Percentiles rank a stretch among this genome's conserved stretches.
Evolutionary conservation across 1,284 basidiomycete genomes (phyloP).

Genomic region (Violaceomyces palustris): DNA sequence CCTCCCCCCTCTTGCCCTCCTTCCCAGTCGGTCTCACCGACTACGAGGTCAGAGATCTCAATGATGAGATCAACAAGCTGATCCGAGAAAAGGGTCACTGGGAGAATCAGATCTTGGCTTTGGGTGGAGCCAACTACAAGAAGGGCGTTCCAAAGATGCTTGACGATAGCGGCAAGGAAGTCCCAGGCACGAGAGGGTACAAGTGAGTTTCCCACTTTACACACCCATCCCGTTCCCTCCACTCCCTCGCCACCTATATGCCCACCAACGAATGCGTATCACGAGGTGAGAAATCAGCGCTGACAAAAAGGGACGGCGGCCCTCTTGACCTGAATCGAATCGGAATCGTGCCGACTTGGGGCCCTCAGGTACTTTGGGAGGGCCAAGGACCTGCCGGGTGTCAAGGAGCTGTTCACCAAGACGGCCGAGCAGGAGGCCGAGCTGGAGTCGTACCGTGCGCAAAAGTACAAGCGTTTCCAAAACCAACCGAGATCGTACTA

Average conservation of each 20-base stretch:
- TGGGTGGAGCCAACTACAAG: constrained; percentile 94
- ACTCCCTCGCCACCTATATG: neutral
- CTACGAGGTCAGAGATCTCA: constrained; percentile 91
- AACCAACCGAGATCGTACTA: constrained; percentile 84
- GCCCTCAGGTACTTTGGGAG: constrained; percentile 99
- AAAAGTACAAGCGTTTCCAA: constrained; percentile 81
- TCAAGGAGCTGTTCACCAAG: constrained; percentile 83
- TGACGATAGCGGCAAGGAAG: constrained; percentile 81
- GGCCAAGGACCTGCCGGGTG: constrained; percentile 91
- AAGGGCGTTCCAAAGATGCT: constrained; percentile 81
- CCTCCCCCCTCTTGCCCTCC: too few relatives aligned
- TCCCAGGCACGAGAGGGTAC: constrained; percentile 95
- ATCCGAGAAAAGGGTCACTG: constrained; percentile 92
- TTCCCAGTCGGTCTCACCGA: constrained; percentile 77
- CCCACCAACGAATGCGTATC: too few relatives aligned
- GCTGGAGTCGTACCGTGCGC: constrained; percentile 67
- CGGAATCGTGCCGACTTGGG: too few relatives aligned
- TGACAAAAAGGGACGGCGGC: too few relatives aligned
- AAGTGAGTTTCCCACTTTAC: constrained; percentile 64
- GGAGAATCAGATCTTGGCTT: constrained; percentile 91
- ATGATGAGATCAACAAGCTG: constrained; percentile 96
- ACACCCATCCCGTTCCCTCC: neutral
- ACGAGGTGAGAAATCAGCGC: too few relatives aligned
- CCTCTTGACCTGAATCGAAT: too few relatives aligned
- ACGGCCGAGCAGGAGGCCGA: constrained; percentile 69